Evolutionary conservation across 139 green algal genomes (phyloP).

Genomic region (Haematococcus sp.): DNA sequence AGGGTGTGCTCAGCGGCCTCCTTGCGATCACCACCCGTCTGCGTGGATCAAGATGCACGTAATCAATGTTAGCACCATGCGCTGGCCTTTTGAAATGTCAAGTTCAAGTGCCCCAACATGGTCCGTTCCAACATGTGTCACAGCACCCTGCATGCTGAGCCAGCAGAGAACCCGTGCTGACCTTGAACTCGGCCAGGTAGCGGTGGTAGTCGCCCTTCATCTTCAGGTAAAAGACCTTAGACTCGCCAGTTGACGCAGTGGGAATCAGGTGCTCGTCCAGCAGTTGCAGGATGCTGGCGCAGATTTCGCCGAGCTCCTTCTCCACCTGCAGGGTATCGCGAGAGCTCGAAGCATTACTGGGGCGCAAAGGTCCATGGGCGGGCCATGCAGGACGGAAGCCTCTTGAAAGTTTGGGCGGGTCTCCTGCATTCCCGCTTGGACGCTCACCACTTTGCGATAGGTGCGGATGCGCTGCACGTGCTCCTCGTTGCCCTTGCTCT

Average conservation of each 20-base stretch:
- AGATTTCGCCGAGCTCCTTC: slow-evolving; percentile 91
- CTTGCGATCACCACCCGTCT: slow-evolving; percentile 73
- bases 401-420: slow-evolving; percentile 89
- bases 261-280: slow-evolving; percentile 96
- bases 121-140: no score
- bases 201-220: slow-evolving; percentile 96
- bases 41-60: no score
- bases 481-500: slow-evolving; percentile 96
- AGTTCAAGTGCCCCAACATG: no score
- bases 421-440: slow-evolving; percentile 77
- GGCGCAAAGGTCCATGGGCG: neutral
- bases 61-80: no score
- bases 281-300: slow-evolving; percentile 83
- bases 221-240: slow-evolving; percentile 98
- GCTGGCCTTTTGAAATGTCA: no score
- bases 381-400: neutral
- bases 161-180: no score
- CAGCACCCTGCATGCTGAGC: no score
- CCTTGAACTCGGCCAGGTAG: slow-evolving; percentile 98
- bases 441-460: slow-evolving; percentile 82
- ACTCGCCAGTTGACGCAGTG: slow-evolving; percentile 87
- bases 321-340: slow-evolving; percentile 62
- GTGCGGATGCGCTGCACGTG: slow-evolving; percentile 92
- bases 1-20: slow-evolving; percentile 93
- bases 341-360: no score